Evolutionary conservation across 768 basidiomycete species (phyloP).

Genomic region (Kondoa subrosea): DNA sequence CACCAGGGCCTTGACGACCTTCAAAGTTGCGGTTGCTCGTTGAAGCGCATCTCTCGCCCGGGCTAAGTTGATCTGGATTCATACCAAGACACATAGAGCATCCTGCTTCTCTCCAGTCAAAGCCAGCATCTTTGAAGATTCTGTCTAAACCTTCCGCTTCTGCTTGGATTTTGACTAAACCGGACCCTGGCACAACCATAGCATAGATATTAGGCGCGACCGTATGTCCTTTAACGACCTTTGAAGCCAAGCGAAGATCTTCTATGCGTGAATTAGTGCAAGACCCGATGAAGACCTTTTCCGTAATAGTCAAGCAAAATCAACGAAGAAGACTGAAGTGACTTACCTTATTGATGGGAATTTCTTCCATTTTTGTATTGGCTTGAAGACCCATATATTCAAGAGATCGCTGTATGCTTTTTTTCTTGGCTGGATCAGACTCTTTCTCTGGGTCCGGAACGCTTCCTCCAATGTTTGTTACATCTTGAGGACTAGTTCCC

Average conservation of each 20-base stretch:
- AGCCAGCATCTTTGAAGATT: slow-evolving; percentile 75
- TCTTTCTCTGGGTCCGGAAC: slow-evolving; percentile 62
- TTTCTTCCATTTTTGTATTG: slow-evolving; percentile 60
- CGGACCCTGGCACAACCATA: slow-evolving; percentile 85
- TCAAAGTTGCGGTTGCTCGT: slow-evolving; percentile 90
- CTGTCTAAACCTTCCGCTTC: slow-evolving; percentile 74
- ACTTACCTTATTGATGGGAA: slow-evolving; percentile 53
- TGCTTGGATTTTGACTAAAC: slow-evolving; percentile 74
- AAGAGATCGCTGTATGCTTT: slow-evolving; percentile 56
- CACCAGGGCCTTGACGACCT: slow-evolving; percentile 70
- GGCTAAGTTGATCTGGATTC: slow-evolving; percentile 79
- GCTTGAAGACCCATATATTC: slow-evolving; percentile 72
- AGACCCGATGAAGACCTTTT: slow-evolving; percentile 65
- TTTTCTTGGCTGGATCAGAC: slow-evolving; percentile 47
- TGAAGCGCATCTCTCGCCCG: slow-evolving; percentile 67
- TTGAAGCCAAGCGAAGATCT: slow-evolving; percentile 71
- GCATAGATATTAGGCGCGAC: slow-evolving; percentile 59
- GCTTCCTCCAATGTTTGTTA: slow-evolving; percentile 58
- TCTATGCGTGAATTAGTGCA: slow-evolving; percentile 91
- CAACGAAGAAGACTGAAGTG: not conserved
- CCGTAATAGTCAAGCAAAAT: not conserved
- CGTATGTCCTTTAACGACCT: slow-evolving; percentile 53
- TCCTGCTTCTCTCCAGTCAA: slow-evolving; percentile 88
- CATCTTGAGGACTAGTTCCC: slow-evolving; percentile 85
- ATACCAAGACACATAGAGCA: slow-evolving; percentile 94